Evolutionary conservation across 768 basidiomycete species (phyloP).

Genomic region (Leccinum sublutescens): DNA sequence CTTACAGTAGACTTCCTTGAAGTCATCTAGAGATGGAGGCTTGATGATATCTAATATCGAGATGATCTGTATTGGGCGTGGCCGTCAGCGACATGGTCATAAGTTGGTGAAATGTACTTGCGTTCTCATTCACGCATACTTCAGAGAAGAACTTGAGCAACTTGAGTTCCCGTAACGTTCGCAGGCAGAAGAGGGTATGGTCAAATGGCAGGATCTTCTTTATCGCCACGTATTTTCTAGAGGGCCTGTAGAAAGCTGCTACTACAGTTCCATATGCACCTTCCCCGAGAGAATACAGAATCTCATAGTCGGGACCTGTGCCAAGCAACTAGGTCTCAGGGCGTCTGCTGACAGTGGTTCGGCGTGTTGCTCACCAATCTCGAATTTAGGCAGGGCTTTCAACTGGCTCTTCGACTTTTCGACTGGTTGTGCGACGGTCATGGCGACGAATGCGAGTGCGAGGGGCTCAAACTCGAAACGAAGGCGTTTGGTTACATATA

Average conservation of each 20-base stretch:
- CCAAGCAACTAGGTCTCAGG: conserved; percentile 9
- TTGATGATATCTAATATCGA: conserved; percentile 90
- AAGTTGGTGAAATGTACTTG: conserved; percentile 29
- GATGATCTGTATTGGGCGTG: conserved; percentile 60
- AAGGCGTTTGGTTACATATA: conserved; percentile 1
- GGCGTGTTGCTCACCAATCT: conserved; percentile 49
- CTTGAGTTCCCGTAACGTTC: conserved; percentile 90
- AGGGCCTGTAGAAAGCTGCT: conserved; percentile 81
- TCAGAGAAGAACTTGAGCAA: conserved; percentile 83
- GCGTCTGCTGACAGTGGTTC: not conserved
- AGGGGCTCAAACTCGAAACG: not conserved
- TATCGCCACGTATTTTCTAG: conserved; percentile 85
- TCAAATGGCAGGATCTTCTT: conserved; percentile 96
- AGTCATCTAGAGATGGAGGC: conserved; percentile 67
- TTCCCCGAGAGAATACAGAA: conserved; percentile 75
- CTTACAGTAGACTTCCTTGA: conserved; percentile 87
- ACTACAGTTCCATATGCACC: conserved; percentile 91
- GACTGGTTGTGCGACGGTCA: conserved; percentile 6
- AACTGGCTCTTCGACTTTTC: conserved; percentile 40
- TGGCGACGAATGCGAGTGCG: not conserved
- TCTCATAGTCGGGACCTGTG: conserved; percentile 68
- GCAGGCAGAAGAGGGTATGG: conserved; percentile 86
- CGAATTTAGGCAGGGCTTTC: conserved; percentile 72
- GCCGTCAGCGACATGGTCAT: conserved; percentile 1
- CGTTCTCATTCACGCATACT: conserved; percentile 79